These are phyloP conservation scores for Maudiozyma bulderi DNA, from an alignment of 805 yeast genomes.

Conservation along the genomic window DNA sequence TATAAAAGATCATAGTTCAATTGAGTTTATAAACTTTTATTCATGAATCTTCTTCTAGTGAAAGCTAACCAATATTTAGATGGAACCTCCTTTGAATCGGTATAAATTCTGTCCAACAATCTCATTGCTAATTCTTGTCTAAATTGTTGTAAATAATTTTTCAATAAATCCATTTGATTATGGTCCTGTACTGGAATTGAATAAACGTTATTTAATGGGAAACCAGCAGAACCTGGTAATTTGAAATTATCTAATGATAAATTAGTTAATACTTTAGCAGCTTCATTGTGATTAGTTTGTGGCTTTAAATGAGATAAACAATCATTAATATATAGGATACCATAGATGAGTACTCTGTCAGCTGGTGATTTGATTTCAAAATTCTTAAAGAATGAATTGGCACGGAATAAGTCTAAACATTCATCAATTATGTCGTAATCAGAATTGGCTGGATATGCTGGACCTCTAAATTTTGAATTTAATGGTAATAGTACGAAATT, in stretches of 20 bases:
- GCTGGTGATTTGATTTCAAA: slow-evolving; percentile 95
- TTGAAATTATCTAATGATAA: slow-evolving; percentile 80
- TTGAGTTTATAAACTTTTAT: slow-evolving; percentile 37
- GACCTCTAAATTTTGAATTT: slow-evolving; percentile 79
- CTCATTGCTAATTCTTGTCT: slow-evolving; percentile 88
- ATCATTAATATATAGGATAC: slow-evolving; percentile 80
- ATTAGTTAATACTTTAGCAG: slow-evolving; percentile 63
- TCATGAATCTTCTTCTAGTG: slow-evolving; percentile 92
- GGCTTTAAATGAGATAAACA: slow-evolving; percentile 58
- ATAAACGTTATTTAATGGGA: slow-evolving; percentile 75
- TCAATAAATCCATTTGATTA: slow-evolving; percentile 67
- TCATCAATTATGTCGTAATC: slow-evolving; percentile 92
- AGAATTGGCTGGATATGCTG: slow-evolving; percentile 67
- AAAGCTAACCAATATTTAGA: slow-evolving; percentile 94
- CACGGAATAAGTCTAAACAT: slow-evolving; percentile 80
- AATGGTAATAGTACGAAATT: slow-evolving; percentile 81
- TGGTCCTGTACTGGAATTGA: slow-evolving; percentile 62
- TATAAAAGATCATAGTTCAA: background rate
- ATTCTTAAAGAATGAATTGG: slow-evolving; percentile 92
- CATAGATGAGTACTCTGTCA: slow-evolving; percentile 87
- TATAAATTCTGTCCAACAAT: slow-evolving; percentile 63
- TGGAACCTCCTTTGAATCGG: slow-evolving; percentile 50
- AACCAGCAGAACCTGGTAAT: slow-evolving; percentile 91
- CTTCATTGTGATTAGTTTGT: slow-evolving; percentile 45
- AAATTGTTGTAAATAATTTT: slow-evolving; percentile 79